Conservation (phyloP, 2,329 filamentous ascomycete genomes). For the Monosporascus sp. region DNA sequence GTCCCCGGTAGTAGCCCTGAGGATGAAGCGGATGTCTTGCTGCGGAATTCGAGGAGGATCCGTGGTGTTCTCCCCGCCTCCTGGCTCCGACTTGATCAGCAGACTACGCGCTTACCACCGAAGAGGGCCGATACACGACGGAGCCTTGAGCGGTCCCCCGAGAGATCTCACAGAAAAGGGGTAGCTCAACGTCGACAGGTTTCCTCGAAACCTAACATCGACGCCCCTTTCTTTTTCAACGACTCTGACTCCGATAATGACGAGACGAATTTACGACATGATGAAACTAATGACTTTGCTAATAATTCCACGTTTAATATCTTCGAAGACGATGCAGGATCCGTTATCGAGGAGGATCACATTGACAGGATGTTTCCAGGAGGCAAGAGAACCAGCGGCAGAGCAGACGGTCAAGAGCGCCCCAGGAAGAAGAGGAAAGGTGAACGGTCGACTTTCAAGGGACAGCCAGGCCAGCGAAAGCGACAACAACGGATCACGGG, state of each 20-base stretch:
- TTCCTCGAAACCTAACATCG: constrained; percentile 22
- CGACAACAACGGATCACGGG: constrained; percentile 27
- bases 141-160: constrained; percentile 30
- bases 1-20: constrained; percentile 27
- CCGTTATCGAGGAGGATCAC: constrained; percentile 44
- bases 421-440: constrained; percentile 26
- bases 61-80: constrained; percentile 62
- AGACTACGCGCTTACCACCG: constrained; percentile 28
- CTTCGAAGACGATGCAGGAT: constrained; percentile 31
- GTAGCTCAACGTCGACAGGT: constrained; percentile 42
- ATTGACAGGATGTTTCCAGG: constrained; percentile 47
- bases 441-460: constrained; percentile 26
- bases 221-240: constrained; percentile 36
- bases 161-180: constrained; percentile 38
- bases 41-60: constrained; percentile 37
- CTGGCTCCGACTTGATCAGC: constrained; percentile 57
- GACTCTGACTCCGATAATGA: constrained; percentile 45
- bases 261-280: constrained; percentile 17
- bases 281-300: constrained; percentile 8
- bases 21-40: constrained; percentile 29
- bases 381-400: constrained; percentile 34
- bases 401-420: constrained; percentile 13
- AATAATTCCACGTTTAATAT: constrained; percentile 7
- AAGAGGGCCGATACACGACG: constrained; percentile 23
- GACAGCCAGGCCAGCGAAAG: constrained; percentile 16